Base-by-base conservation (phyloP, 768 basidiomycete species). In the Amanita jacksonii region DNA sequence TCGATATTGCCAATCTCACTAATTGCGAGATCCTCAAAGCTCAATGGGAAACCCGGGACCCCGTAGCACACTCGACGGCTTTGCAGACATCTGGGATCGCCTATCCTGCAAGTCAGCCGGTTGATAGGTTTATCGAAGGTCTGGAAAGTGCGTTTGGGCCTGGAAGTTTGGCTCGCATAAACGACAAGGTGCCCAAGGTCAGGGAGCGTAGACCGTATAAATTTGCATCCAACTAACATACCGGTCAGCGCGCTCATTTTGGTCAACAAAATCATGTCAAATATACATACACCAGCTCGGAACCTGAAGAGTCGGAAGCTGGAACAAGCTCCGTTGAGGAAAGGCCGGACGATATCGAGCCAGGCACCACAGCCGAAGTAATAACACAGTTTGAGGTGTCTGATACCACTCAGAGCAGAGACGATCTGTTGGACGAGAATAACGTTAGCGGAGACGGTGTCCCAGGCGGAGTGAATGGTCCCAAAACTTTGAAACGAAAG, bases 231-330 rank as follows among this genome's bases (percentile, higher is more conserved):
- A 8, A 41, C 34, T 41, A 3, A 41, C 16, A 28, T 12, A 6
- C 4, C n/a, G 13, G 6, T 9, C 27, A 42, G 36, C 36, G 13
- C 24, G 8, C 19, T 23, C 16, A 33, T 34, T 3, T 19, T 8
- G n/a, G 41, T n/a, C 19, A 3, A 7, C n/a, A n/a, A n/a, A 32
- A 32, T 19, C 32, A 20, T 23, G 19, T 15, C 24, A 30, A 24
- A 25, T 43, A 43, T 28, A 24, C 12, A 35, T 43, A 27, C 27
- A 35, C 43, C 34, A 43, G 43, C 18, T 43, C 43, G 16, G 43
- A 42, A n/a, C n/a, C 12, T 13, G 41, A 43, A 22, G 43, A 43
- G 27, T 25, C 43, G 24, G 43, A 35, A 36, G 10, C 23, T 8
- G n/a, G 43, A 43, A 18, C 5, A 8, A 10, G 34, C 25, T 24